Conservation (phyloP, 1,139 yeast genomes). For the Blastobotrys elegans region DNA sequence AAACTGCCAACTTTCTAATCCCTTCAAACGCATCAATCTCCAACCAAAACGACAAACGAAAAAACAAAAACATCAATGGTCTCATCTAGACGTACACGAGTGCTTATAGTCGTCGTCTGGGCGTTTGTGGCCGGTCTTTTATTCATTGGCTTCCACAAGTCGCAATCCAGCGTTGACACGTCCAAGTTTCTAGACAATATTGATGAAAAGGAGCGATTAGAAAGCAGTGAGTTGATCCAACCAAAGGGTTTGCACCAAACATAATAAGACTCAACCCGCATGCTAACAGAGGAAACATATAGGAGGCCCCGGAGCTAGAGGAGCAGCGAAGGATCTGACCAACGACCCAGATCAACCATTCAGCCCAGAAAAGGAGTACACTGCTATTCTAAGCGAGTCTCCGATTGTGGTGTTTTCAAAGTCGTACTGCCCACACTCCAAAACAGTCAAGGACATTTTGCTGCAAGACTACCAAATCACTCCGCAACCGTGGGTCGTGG, state of each 20-base stretch:
- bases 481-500: slow-evolving; percentile 72
- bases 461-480: slow-evolving; percentile 58
- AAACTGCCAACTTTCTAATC: too few species aligned
- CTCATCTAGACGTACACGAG: slow-evolving; percentile 27
- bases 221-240: slow-evolving; percentile 20
- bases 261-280: neutral
- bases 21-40: too few species aligned
- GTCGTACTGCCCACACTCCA: slow-evolving; percentile 62
- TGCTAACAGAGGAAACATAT: neutral
- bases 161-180: slow-evolving; percentile 19
- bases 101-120: slow-evolving; percentile 27
- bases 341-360: slow-evolving; percentile 37
- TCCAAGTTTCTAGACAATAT: slow-evolving; percentile 21
- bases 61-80: too few species aligned
- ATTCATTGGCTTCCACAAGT: slow-evolving; percentile 25
- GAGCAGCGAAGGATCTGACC: slow-evolving; percentile 24
- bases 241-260: slow-evolving; percentile 7
- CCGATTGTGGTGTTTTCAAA: slow-evolving; percentile 50
- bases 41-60: too few species aligned
- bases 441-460: slow-evolving; percentile 61
- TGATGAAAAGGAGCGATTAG: slow-evolving; percentile 26
- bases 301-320: slow-evolving; percentile 11
- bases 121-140: slow-evolving; percentile 25
- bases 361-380: slow-evolving; percentile 58
- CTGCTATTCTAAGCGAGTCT: slow-evolving; percentile 51